These are phyloP conservation scores for Suhomyces vadensis DNA, from an alignment of 805 yeast genomes.

Conservation along the genomic window DNA sequence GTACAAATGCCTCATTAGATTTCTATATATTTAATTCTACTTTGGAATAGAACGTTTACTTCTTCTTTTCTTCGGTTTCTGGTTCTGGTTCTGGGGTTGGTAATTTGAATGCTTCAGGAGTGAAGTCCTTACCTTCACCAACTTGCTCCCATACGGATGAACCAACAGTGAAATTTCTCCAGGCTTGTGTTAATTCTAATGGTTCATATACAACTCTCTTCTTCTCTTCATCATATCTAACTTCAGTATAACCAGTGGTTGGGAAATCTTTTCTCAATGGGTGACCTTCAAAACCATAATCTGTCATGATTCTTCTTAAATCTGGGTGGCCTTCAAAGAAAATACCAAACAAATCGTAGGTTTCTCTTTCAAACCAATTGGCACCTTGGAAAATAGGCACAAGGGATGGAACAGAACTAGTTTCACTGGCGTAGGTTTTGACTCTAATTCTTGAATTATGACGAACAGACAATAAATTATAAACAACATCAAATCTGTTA, in stretches of 20 bases:
- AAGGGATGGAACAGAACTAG: conserved; percentile 76
- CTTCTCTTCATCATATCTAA: conserved; percentile 87
- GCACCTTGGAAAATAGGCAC: conserved; percentile 76
- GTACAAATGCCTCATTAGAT: background rate
- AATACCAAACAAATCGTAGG: conserved; percentile 84
- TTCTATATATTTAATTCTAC: background rate
- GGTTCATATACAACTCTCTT: conserved; percentile 89
- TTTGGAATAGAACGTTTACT: conserved; percentile 18
- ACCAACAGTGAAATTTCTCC: conserved; percentile 87
- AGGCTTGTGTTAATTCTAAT: conserved; percentile 86
- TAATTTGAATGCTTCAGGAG: conserved; percentile 78
- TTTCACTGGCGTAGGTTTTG: conserved; percentile 84
- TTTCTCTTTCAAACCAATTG: conserved; percentile 90
- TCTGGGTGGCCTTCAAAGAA: conserved; percentile 90
- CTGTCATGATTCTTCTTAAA: conserved; percentile 85
- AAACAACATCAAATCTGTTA: conserved; percentile 84
- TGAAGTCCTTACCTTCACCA: conserved; percentile 79
- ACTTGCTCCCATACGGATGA: conserved; percentile 91
- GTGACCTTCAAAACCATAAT: conserved; percentile 90
- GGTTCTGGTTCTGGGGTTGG: conserved; percentile 83
- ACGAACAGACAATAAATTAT: conserved; percentile 76
- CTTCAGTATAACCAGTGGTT: conserved; percentile 87
- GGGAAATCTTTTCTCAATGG: conserved; percentile 93
- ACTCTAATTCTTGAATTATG: conserved; percentile 86
- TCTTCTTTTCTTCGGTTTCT: conserved; percentile 35